These are phyloP conservation scores for Amesomyces nigricolor DNA, from an alignment of 2,329 filamentous ascomycete genomes.

Conservation along the genomic window DNA sequence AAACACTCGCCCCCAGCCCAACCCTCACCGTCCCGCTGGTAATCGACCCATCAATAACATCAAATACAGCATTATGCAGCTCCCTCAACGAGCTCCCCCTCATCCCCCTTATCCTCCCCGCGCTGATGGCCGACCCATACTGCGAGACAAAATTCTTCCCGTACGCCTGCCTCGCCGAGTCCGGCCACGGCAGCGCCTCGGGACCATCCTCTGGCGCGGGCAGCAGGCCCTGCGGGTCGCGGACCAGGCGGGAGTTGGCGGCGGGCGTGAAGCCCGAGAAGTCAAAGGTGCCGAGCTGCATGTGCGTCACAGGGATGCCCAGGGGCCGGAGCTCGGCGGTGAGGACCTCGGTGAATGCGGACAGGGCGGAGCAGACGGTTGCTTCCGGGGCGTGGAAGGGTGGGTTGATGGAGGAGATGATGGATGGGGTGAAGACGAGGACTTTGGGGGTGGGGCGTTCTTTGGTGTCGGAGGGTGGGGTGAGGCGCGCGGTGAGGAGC, in stretches of 20 bases:
- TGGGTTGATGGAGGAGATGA: constrained; percentile 72
- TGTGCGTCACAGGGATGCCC: constrained; percentile 72
- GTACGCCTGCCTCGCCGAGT: constrained; percentile 55
- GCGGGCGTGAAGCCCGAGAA: constrained; percentile 59
- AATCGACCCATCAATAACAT: constrained; percentile 67
- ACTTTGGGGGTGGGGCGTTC: constrained; percentile 50
- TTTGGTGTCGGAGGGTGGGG: constrained; percentile 39
- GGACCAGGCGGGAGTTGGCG: constrained; percentile 26
- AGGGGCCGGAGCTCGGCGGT: constrained; percentile 72
- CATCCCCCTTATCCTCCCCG: constrained; percentile 52
- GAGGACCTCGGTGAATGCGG: constrained; percentile 76
- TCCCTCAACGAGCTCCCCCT: constrained; percentile 68
- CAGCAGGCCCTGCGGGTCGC: constrained; percentile 33
- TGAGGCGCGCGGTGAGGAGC: constrained; percentile 59
- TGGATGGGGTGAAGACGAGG: constrained; percentile 71
- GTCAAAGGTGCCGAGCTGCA: constrained; percentile 90
- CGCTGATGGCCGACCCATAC: constrained; percentile 49
- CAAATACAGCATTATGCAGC: constrained; percentile 83
- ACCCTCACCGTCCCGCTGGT: constrained; percentile 64
- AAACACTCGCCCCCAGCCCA: constrained; percentile 76
- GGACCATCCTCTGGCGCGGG: constrained; percentile 40
- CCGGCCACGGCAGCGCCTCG: constrained; percentile 60
- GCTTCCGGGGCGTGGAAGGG: constrained; percentile 83
- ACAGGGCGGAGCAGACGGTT: constrained; percentile 77
- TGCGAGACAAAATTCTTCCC: constrained; percentile 56